Evolutionary conservation across 768 basidiomycete genomes (phyloP).

Genomic region (Phlebiopsis flavidoalba): DNA sequence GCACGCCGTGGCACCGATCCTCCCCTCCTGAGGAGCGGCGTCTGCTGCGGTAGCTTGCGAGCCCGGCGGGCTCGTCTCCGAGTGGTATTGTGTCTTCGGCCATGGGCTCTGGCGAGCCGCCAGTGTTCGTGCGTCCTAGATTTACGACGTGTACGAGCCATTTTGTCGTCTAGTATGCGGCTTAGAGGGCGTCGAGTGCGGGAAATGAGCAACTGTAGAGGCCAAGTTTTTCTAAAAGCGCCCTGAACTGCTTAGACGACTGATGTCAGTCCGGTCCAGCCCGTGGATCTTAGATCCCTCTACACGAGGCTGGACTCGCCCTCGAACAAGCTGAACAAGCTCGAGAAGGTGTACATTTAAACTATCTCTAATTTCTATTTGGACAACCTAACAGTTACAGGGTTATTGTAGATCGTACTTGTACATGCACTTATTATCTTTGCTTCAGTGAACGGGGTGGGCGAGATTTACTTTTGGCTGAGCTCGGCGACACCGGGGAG

Average conservation of each 20-base stretch:
- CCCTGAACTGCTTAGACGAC: background rate
- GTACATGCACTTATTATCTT: slow-evolving; percentile 1
- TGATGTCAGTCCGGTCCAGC: slow-evolving; percentile 1
- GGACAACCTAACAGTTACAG: slow-evolving; percentile 47
- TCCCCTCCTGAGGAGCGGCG: slow-evolving; percentile 14
- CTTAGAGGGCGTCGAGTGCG: background rate
- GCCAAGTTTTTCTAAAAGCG: slow-evolving; percentile 1
- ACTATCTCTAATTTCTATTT: background rate
- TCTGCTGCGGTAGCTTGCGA: slow-evolving; percentile 13
- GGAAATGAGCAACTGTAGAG: background rate
- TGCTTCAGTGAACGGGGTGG: background rate
- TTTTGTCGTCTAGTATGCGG: slow-evolving; percentile 11
- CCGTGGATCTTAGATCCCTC: background rate
- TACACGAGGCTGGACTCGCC: background rate
- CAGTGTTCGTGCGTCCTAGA: slow-evolving; percentile 30
- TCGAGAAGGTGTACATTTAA: background rate
- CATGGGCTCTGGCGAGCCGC: slow-evolving; percentile 30
- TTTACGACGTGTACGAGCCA: slow-evolving; percentile 44
- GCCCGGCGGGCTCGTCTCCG: slow-evolving; percentile 22
- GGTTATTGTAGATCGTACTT: slow-evolving; percentile 1
- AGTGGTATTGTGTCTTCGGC: slow-evolving; percentile 28
- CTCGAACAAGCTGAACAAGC: background rate
- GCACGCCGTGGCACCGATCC: slow-evolving; percentile 50
- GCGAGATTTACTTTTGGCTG: slow-evolving; percentile 38
- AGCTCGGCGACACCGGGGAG: slow-evolving; percentile 91